Evolutionary conservation across 768 basidiomycete species (phyloP).

Genomic region (Trametopsis cervina): DNA sequence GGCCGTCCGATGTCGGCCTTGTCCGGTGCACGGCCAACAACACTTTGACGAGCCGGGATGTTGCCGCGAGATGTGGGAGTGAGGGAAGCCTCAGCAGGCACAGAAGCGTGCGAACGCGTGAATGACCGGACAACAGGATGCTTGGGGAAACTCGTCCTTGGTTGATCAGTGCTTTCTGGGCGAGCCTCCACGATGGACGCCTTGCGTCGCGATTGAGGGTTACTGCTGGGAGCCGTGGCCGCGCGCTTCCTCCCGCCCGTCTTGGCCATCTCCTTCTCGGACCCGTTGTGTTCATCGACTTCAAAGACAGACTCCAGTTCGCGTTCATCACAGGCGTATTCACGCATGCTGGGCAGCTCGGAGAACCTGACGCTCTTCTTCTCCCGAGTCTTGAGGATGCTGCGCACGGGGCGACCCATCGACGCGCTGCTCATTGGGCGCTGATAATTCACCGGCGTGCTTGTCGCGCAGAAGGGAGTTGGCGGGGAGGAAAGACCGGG

Average conservation of each 20-base stretch:
- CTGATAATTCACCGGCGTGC: constrained; percentile 11
- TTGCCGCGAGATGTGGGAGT: constrained; percentile 2
- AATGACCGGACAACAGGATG: constrained; percentile 20
- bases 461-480: constrained; percentile 16
- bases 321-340: constrained; percentile 10
- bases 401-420: constrained; percentile 22
- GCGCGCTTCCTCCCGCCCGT: background rate
- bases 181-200: background rate
- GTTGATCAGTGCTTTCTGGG: constrained; percentile 1
- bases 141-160: constrained; percentile 15
- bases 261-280: background rate
- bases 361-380: constrained; percentile 34
- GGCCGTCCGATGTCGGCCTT: constrained; percentile 11
- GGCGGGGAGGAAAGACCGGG: constrained; percentile 14
- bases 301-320: background rate
- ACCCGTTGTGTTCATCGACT: constrained; percentile 2
- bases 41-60: constrained; percentile 7
- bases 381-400: constrained; percentile 29
- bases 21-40: constrained; percentile 9
- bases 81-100: background rate
- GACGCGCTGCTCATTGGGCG: constrained; percentile 22
- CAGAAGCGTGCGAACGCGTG: constrained; percentile 3
- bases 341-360: constrained; percentile 15
- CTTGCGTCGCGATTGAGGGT: background rate
- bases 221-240: background rate